Conservation (phyloP, 768 basidiomycete genomes). For the Paxillus ammoniavirescens region DNA sequence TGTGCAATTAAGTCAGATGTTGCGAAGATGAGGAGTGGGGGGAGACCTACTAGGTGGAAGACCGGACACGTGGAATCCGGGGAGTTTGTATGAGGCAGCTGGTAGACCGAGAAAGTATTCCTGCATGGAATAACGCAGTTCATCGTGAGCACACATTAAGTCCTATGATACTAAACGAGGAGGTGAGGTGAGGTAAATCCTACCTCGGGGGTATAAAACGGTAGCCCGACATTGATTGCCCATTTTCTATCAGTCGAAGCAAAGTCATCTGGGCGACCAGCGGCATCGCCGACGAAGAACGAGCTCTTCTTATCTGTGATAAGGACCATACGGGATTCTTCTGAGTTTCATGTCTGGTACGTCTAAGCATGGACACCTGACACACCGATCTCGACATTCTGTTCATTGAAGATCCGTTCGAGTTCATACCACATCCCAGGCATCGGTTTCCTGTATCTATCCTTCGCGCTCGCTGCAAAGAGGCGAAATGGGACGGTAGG, state of each 20-base stretch:
- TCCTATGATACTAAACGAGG: background rate
- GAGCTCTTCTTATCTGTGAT: conserved; percentile 58
- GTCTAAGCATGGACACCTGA: background rate
- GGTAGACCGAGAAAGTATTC: conserved; percentile 72
- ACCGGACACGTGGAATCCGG: conserved; percentile 66
- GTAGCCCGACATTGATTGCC: conserved; percentile 71
- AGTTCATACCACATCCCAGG: conserved; percentile 83
- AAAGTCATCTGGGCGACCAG: conserved; percentile 77
- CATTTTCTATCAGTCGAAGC: conserved; percentile 83
- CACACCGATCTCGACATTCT: conserved; percentile 65
- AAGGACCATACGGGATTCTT: background rate
- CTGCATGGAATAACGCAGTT: conserved; percentile 35
- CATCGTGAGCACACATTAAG: no score
- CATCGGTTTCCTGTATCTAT: conserved; percentile 83
- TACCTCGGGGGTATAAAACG: conserved; percentile 86
- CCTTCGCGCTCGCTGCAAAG: conserved; percentile 73
- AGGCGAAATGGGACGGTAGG: conserved; percentile 71
- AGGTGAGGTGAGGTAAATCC: background rate
- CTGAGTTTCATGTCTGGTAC: background rate
- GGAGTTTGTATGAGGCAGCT: conserved; percentile 44
- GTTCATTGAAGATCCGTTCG: conserved; percentile 55
- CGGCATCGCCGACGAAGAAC: conserved; percentile 89
- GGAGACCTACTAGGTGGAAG: conserved; percentile 31
- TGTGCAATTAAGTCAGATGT: background rate
- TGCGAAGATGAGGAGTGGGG: background rate